A percentile compares a stretch with the other conserved stretches of the same genome.
Evolutionary conservation across 2,329 filamentous ascomycete species (phyloP).

Genomic region (Neofusicoccum sp.): DNA sequence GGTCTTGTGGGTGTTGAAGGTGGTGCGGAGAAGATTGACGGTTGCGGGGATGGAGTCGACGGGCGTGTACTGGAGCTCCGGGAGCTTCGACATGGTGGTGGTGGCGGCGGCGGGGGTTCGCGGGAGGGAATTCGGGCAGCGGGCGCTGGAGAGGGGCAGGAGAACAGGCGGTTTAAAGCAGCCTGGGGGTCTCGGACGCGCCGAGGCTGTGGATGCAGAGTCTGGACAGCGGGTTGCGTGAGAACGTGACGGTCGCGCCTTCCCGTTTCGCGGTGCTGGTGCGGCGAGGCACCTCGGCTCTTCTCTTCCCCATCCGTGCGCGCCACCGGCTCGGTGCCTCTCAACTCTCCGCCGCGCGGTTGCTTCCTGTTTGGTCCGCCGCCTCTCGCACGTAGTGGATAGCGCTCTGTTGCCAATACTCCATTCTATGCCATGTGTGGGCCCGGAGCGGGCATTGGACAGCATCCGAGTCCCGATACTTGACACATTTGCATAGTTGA

Average conservation of each 20-base stretch:
- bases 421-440: too few species aligned
- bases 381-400: background rate
- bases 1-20: conserved; percentile 78
- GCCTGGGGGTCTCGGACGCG: background rate
- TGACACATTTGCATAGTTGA: background rate
- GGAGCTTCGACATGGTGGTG: conserved; percentile 23
- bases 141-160: background rate
- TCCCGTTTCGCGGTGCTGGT: background rate
- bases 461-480: too few species aligned
- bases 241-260: background rate
- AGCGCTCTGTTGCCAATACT: too few species aligned
- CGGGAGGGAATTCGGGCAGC: background rate
- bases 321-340: background rate
- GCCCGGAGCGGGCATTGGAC: too few species aligned
- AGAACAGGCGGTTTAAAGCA: background rate
- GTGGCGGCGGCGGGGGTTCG: background rate
- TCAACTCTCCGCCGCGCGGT: background rate
- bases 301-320: conserved; percentile 10
- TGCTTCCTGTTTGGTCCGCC: background rate
- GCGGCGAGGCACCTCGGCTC: conserved; percentile 12
- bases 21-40: conserved; percentile 57
- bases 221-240: background rate
- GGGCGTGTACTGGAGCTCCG: conserved; percentile 36
- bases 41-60: conserved; percentile 34
- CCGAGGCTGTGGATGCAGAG: background rate